A percentile compares a stretch with the other conserved stretches of the same genome.
These are phyloP conservation scores for Vanderwaltozyma polyspora DNA, from an alignment of 805 yeast genomes.

Conservation along the genomic window DNA sequence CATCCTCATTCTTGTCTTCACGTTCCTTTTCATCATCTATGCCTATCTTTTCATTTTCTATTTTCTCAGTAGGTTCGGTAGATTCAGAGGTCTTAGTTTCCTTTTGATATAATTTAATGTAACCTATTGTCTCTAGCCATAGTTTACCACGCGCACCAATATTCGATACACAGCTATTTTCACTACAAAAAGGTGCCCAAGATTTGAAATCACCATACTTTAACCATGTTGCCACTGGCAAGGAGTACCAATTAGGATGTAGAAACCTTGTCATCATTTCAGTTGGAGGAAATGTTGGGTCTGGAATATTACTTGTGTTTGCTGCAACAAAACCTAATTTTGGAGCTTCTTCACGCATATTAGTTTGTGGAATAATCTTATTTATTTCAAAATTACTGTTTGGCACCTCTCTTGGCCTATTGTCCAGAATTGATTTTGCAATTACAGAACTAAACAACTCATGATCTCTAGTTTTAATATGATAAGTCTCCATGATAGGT, in stretches of 20 bases:
- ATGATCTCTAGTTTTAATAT: slow-evolving; percentile 47
- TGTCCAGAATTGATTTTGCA: slow-evolving; percentile 62
- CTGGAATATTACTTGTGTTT: slow-evolving; percentile 34
- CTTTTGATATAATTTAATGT: slow-evolving; percentile 24
- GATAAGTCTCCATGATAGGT: slow-evolving; percentile 55
- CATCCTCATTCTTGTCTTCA: slow-evolving; percentile 2
- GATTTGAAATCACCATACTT: slow-evolving; percentile 37
- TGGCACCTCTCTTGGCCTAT: slow-evolving; percentile 56
- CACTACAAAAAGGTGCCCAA: slow-evolving; percentile 60
- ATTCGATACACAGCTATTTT: slow-evolving; percentile 42
- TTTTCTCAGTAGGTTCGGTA: background rate
- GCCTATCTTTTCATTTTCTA: slow-evolving; percentile 8
- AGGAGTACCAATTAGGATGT: slow-evolving; percentile 53
- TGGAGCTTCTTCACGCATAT: slow-evolving; percentile 28
- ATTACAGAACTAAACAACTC: slow-evolving; percentile 73
- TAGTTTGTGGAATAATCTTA: slow-evolving; percentile 48
- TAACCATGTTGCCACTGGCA: slow-evolving; percentile 60
- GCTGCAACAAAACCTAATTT: slow-evolving; percentile 39
- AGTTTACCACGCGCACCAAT: slow-evolving; percentile 39
- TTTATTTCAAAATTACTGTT: slow-evolving; percentile 52
- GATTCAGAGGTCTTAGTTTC: no score
- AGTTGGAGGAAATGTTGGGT: slow-evolving; percentile 39
- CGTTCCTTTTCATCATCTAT: slow-evolving; percentile 6
- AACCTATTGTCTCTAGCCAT: slow-evolving; percentile 46
- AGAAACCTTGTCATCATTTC: slow-evolving; percentile 43